Evolutionary conservation across 2,329 filamentous ascomycete genomes (phyloP).

Genomic region (Claviceps arundinis): DNA sequence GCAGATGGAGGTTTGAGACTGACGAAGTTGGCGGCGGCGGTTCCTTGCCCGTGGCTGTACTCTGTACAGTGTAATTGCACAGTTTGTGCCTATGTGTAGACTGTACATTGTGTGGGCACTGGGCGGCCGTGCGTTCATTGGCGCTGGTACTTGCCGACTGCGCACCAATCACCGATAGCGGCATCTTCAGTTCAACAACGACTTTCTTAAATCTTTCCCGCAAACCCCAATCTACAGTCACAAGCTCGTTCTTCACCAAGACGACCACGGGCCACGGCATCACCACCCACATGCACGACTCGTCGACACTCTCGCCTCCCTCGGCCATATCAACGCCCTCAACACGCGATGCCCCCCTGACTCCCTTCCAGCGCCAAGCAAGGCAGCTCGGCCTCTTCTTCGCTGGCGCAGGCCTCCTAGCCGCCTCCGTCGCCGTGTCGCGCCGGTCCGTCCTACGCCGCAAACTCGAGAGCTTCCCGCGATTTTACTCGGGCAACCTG

Average conservation of each 20-base stretch:
- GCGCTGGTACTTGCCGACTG: not conserved
- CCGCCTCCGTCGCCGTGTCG: slow-evolving; percentile 57
- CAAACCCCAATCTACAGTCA: not conserved
- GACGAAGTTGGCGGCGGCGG: too few relatives aligned
- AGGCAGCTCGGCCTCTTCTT: slow-evolving; percentile 58
- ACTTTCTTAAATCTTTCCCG: not conserved
- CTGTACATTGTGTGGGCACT: too few relatives aligned
- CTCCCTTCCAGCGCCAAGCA: slow-evolving; percentile 29
- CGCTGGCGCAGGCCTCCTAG: slow-evolving; percentile 63
- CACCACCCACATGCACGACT: slow-evolving; percentile 1
- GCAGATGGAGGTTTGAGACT: too few relatives aligned
- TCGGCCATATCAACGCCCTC: slow-evolving; percentile 7
- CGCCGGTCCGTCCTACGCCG: slow-evolving; percentile 56
- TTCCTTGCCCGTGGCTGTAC: too few relatives aligned
- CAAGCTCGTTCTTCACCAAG: not conserved
- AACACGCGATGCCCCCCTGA: slow-evolving; percentile 17
- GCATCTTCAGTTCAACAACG: not conserved
- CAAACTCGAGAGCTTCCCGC: slow-evolving; percentile 47
- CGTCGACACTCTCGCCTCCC: slow-evolving; percentile 4
- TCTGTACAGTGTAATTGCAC: too few relatives aligned
- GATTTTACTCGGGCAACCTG: slow-evolving; percentile 55
- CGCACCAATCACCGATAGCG: not conserved
- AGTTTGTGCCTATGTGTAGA: too few relatives aligned
- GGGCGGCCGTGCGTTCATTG: too few relatives aligned
- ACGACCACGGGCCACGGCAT: not conserved